Evolutionary conservation across 1,139 yeast species (phyloP), one percentile per base, ranked within the genome.

Genomic region (Candida tropicalis): DNA sequence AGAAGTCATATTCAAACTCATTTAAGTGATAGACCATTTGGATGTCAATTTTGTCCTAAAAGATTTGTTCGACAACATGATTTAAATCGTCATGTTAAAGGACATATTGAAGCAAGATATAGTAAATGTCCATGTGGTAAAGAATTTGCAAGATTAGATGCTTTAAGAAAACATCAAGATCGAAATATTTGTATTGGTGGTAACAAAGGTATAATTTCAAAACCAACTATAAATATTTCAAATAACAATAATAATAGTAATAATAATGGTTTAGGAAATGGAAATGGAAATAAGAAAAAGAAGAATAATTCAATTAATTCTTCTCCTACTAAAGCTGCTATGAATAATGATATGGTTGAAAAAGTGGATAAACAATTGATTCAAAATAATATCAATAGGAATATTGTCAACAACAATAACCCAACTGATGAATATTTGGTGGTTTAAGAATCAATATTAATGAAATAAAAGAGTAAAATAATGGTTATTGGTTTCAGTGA

Each of bases 1-100:
- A 75, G 98, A 48, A 89, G 97, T 0, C 99, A 95, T 62, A 91
- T 95, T 45, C 99, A 95, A 62, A 95, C 99, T 0, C 99, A 95
- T 71, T 69, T 95, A 42, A 84, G 95, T 61, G 99, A 95, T 63
- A 73, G 98, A 44, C 99, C 99, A 1, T 85, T 83, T 65, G 73
- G 72, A 4, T 83, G 86, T 57, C 57, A 63, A 11, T 68, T 70
- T 49, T 87, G 93, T 61, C 79, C 81, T 4, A 84, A 87, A 50
- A 75, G 83, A 39, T 87, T 87, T 65, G 96, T 87, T 12, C 72
- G 96, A 38, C 97, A 95, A 52, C 99, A 95, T 60, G 99, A 95
- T 65, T 73, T 95, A 55, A 81, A 90, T 47, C 78, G 99, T 48
- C 99, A 95, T 58, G 82, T 82, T 48, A 90, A 89, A 60, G 88